Percentiles rank a stretch among this genome's conserved stretches.
These are phyloP conservation scores for Lathyrus tuberosus DNA, from an alignment of 306 rosid species.

Conservation along the genomic window DNA sequence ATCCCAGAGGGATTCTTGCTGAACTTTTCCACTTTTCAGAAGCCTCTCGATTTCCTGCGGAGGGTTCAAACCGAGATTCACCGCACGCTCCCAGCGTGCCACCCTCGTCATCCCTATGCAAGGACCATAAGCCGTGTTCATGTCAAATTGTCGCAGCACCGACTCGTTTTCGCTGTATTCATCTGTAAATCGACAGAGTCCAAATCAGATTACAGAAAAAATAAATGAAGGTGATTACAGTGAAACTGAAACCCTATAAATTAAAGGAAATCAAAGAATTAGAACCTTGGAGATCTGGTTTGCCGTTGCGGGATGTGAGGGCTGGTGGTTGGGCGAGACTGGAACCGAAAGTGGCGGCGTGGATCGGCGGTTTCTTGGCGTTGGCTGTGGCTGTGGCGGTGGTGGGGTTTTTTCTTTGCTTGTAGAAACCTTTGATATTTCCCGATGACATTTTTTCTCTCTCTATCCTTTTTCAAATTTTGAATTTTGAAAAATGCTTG, in stretches of 20 bases:
- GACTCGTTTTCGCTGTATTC: constrained; percentile 56
- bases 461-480: constrained; percentile 28
- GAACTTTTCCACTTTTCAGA: constrained; percentile 49
- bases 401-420: constrained; percentile 53
- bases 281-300: constrained; percentile 49
- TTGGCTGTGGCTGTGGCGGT: constrained; percentile 23
- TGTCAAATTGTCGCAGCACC: constrained; percentile 70
- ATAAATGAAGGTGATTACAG: background rate
- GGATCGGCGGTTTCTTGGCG: constrained; percentile 38
- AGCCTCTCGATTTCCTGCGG: constrained; percentile 57
- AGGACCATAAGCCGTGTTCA: constrained; percentile 84
- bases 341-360: constrained; percentile 44
- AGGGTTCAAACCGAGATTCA: constrained; percentile 68
- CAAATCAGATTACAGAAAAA: background rate
- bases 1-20: constrained; percentile 58
- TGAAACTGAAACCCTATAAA: constrained; percentile 17
- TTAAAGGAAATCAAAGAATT: background rate
- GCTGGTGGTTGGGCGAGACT: constrained; percentile 44
- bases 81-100: constrained; percentile 83
- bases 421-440: constrained; percentile 59
- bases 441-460: constrained; percentile 45
- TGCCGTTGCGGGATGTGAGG: constrained; percentile 43
- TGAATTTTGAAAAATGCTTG: constrained; percentile 34
- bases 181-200: constrained; percentile 44
- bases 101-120: constrained; percentile 74